Base-by-base conservation (phyloP, 345 rosid genomes). In the Populus alba region DNA sequence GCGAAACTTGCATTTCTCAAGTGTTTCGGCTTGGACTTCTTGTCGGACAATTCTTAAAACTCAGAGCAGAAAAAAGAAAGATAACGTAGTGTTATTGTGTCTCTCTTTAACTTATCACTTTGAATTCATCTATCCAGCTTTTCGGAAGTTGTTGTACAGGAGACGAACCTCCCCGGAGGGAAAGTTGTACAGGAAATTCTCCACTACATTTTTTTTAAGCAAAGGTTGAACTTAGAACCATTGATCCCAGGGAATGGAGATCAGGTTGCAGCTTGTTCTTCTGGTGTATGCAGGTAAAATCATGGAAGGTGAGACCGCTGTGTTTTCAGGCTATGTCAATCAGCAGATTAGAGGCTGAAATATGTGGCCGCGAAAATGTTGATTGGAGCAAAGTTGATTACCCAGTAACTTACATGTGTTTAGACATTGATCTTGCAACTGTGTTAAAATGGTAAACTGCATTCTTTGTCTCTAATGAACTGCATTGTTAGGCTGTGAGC, bases 1-100 rank as follows among this genome's bases (percentile, higher is more conserved):
- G 90, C 90, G 5, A 87, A 80, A 49, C 72, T 78, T 66, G 89
- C 85, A 12, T 84, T 88, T 67, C 90, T 88, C 49, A 88, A 84
- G 81, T 88, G 90, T 73, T 78, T 88, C 4, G 90, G 90, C 0
- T 74, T 86, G 17, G 87, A 86, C 45, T 57, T 63, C 45, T 7
- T 41, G 16, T 63, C 57, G 22, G 84, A 79, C 4, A 65, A 63
- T 43, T 72, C 77, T 69, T 76, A 77, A 20, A 78, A 7, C 62
- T 41, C 74, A 12, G 77, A 79, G 23, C 37, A 31, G 23, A 77
- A 10, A 71, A 83, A 81, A 35, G 77, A 81, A 16, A 81, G 83
- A 79, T 86, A 55, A 66, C 17, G 1, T 6, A 0, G n/a, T 41
- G 59, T 5, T 16, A 72, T 27, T 29, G 29, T 12, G 70, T 8